Evolutionary conservation across 2,329 filamentous ascomycete genomes (phyloP), one percentile per base, ranked within the genome.

Genomic region (Penicillium decumbens): DNA sequence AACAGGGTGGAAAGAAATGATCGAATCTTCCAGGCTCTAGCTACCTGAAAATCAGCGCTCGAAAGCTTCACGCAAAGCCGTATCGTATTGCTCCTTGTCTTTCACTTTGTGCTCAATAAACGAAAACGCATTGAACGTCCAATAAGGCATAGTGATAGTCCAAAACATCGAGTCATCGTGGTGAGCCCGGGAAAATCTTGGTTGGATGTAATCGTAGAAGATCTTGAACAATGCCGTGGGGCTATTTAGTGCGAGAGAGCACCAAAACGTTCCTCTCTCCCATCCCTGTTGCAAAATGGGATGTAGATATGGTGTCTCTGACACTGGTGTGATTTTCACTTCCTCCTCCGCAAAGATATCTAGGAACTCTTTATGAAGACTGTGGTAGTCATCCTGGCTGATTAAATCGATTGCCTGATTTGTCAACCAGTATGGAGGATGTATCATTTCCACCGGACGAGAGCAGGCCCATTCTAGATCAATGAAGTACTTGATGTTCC

Each of bases 381-480:
- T 27, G 10, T 57, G 33, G 39, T 59, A 59, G 15, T 57, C 56
- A 2, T 38, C 48, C 10, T 41, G 1, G 3, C 50, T 40, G n/a
- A 58, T 45, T 33, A 8, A 8, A 8, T 60, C 56, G 13, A 62
- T 46, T 24, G 44, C 45, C 23, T 53, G 40, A 24, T 50, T 53
- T 23, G 63, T 56, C 5, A 69, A 39, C 65, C 63, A 68, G 27
- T 50, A 53, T 6, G 64, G 64, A 38, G 63, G 51, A 9, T 54
- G 52, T n/a, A 65, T 18, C 49, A 60, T 57, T 43, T 65, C 60
- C 4, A 60, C 37, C 8, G 62, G 65, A 6, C 50, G 53, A 24
- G 56, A 53, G 32, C 59, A 63, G 15, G 56, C 49, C 62, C 58
- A 65, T 43, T 65, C 62, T 0, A 66, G 49, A 43, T 65, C 61